Evolutionary conservation across 2,329 filamentous ascomycete species (phyloP), one percentile per base, ranked within the genome.

Genomic region (Tothia fuscella): DNA sequence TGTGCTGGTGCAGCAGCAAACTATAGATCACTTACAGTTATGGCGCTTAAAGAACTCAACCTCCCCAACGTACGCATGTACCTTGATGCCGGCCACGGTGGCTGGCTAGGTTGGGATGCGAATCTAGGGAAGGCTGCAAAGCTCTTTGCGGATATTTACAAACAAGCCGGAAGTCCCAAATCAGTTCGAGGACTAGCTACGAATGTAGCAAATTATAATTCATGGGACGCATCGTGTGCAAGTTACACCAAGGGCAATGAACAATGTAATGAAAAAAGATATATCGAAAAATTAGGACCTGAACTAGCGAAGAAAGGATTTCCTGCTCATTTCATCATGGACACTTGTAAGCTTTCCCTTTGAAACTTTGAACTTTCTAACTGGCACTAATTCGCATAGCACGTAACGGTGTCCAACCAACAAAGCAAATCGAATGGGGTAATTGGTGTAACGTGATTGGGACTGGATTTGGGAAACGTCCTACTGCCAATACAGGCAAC

Each of bases 391-490:
- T 17, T 16, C 9, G 3, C 30, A 14, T 45, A 50, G 17, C 46
- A 45, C 49, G 80, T 49, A 77, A 72, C 41, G 78, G 74, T 16
- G 74, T 74, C 41, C 76, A 80, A 56, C 71, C 71, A 28, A 75
- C 71, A 16, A 54, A 58, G 3, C 71, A 74, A 54, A 57, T 63
- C 43, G 57, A 57, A 21, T 79, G 76, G 74, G 77, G 76, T 14
- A 67, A 81, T 54, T 82, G 78, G 78, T 82, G 78, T 64, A 82
- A 80, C 53, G 67, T 78, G 46, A 68, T 63, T 36, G 72, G 70
- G 24, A 72, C 76, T 44, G 78, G 78, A 6, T 81, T 80, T 47
- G 79, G 78, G 46, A 58, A 60, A n/a, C 70, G 75, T n/a, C 76
- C 77, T 2, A 72, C 71, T 3, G 66, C 74, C n/a, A 63, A 73